Base-by-base conservation (phyloP, 148 eudicot genomes). In the Nyssa sinensis region DNA sequence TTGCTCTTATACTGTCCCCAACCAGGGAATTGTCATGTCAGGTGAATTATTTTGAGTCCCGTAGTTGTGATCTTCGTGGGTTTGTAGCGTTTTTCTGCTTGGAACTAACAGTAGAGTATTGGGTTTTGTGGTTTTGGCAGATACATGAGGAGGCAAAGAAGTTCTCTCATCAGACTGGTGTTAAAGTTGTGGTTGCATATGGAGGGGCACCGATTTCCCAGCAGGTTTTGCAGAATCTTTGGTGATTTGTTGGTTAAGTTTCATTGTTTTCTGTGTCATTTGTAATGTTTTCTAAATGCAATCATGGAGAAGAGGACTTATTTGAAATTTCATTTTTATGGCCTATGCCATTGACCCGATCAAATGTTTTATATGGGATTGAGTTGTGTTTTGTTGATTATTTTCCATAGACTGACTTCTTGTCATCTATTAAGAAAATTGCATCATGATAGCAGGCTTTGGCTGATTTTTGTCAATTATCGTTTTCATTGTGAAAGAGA, bases 21-120 rank as follows among this genome's bases (percentile, higher is more conserved):
- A 92, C 95, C 19, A 85, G 97, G 77, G 97, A 92, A 81, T 78
- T 92, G n/a, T 85, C 93, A 35, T 85, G 87, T 65, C 95, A 92
- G 90, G 97, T 92, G 81, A 33, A 3, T 19, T 33, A 23, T 67
- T 28, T 28, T 77, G 60, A 13, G 53, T 34, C 21, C 19, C 31
- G 35, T 10, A 9, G 76, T 7, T 27, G 7, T 28, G 34, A 53
- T 7, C 19, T 32, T 49, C 16, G 13, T 74, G 58, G 17, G 32
- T 39, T 32, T 65, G 24, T 68, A n/a, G n/a, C n/a, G n/a, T n/a
- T n/a, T n/a, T n/a, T n/a, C n/a, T n/a, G n/a, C n/a, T n/a, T n/a
- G n/a, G n/a, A n/a, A n/a, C n/a, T n/a, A n/a, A n/a, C n/a, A n/a
- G n/a, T n/a, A n/a, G n/a, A n/a, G n/a, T n/a, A 23, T 19, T 66